Evolutionary conservation across 1,284 basidiomycete genomes (phyloP).

Genomic region (Termitomyces sp.): DNA sequence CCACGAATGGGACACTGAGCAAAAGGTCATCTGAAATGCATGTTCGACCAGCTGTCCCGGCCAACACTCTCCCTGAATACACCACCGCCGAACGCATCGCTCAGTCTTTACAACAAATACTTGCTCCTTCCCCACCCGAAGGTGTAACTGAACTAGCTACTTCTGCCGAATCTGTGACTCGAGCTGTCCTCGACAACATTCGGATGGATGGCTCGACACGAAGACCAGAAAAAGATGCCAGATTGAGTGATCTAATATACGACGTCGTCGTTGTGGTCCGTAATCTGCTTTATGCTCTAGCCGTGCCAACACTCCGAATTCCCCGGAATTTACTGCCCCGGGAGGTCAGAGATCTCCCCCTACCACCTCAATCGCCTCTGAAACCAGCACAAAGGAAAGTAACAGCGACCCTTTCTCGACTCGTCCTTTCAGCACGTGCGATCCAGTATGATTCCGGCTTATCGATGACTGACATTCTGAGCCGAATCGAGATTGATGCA

Average conservation of each 20-base stretch:
- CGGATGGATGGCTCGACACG: constrained; percentile 38
- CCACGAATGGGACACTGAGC: constrained; percentile 28
- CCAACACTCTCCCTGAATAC: constrained; percentile 34
- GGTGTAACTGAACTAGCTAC: constrained; percentile 55
- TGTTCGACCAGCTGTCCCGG: constrained; percentile 15
- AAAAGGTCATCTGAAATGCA: constrained; percentile 12
- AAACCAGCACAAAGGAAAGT: constrained; percentile 77
- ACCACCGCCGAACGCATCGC: constrained; percentile 67
- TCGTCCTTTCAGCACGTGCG: constrained; percentile 71
- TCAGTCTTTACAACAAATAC: constrained; percentile 54
- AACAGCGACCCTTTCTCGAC: constrained; percentile 70
- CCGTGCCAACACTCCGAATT: constrained; percentile 58
- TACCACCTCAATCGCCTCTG: constrained; percentile 50
- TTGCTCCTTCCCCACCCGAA: constrained; percentile 54
- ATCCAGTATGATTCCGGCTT: constrained; percentile 71
- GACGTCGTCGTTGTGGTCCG: constrained; percentile 67
- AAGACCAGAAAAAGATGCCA: constrained; percentile 46
- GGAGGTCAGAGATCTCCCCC: constrained; percentile 38
- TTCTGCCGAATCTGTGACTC: constrained; percentile 52
- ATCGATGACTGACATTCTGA: constrained; percentile 54
- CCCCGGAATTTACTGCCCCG: constrained; percentile 53
- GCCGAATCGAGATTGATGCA: constrained; percentile 70
- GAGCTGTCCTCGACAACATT: constrained; percentile 56
- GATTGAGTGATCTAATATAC: constrained; percentile 58
- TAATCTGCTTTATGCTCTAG: constrained; percentile 68